Evolutionary conservation across 306 rosid species (phyloP), one percentile per base, ranked within the genome.

Genomic region (Quercus cerris): DNA sequence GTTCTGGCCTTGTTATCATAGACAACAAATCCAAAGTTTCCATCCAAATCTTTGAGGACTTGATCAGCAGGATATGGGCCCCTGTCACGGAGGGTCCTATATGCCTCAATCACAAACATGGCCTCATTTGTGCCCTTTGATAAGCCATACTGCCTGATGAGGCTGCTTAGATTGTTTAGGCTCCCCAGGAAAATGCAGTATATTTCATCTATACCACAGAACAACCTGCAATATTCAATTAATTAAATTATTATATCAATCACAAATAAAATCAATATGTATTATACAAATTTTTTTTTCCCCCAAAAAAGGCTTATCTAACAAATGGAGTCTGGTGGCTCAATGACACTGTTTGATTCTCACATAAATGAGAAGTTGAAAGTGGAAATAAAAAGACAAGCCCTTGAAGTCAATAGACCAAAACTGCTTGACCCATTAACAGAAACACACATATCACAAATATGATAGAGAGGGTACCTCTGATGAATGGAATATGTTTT

Each of bases 1-100:
- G 96, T 82, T 80, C 85, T 78, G 9, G 89, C 64, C 71, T 85
- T 88, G 83, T 77, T 64, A 56, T 95, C 99, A 73, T 83, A 90
- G 76, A 95, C 83, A 19, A 95, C 87, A 81, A 95, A 95, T 58
- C 90, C 98, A 81, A 93, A 95, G 73, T 78, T 84, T 7, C 99
- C 99, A 17, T 95, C 99, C 20, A 95, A 90, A 23, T 91, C 94
- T 61, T 89, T 90, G 19, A 95, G 91, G 77, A 95, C 99, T 78
- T 95, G 98, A 85, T 95, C 96, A 9, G 99, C 99, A 0, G 98
- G 99, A 84, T 95, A 95, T 0, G 97, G 99, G 27, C 94, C 95
- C 12, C 99, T 83, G 49, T 95, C 99, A 0, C 99, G 88, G 25
- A 95, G 96, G 13, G 99, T 95, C 84, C 91, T 77, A 27, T 93